phyloP scores from a whole-genome alignment of 352 stramenopile species.

The Globisporangium radiosum region DNA sequence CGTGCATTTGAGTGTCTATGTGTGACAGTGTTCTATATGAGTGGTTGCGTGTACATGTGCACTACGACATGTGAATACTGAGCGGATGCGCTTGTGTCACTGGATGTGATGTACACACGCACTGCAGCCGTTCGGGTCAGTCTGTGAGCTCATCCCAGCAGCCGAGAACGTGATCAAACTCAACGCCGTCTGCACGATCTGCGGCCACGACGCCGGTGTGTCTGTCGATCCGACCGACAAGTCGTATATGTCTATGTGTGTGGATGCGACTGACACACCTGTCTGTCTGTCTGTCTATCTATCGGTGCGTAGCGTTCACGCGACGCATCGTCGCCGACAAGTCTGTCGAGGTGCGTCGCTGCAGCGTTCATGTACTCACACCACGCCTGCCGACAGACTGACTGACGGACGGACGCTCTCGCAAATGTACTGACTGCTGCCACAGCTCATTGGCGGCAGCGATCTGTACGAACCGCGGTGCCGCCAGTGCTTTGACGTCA shows the following conservation, averaged over 20 bases:
- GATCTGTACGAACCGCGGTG: slow-evolving; percentile 79
- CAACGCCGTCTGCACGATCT: slow-evolving; percentile 78
- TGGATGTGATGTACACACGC: too few relatives aligned
- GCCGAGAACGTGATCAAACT: slow-evolving; percentile 81
- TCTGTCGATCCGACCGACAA: background rate
- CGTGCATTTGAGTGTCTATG: background rate
- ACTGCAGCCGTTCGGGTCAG: slow-evolving; percentile 57
- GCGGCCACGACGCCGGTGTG: slow-evolving; percentile 59
- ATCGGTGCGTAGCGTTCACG: slow-evolving; percentile 44
- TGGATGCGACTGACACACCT: background rate
- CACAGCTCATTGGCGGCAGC: slow-evolving; percentile 66
- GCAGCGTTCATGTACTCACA: background rate
- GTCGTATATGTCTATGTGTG: background rate
- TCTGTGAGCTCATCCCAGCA: slow-evolving; percentile 64
- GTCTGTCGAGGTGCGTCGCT: slow-evolving; percentile 48
- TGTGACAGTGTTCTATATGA: too few relatives aligned
- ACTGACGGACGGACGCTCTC: background rate
- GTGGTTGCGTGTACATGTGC: too few relatives aligned
- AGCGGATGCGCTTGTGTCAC: too few relatives aligned
- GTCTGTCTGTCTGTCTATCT: slow-evolving; percentile 3
- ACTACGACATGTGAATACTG: too few relatives aligned
- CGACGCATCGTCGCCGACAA: slow-evolving; percentile 60
- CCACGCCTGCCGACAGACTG: background rate
- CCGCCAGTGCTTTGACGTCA: slow-evolving; percentile 58
- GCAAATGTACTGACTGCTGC: background rate